Percentiles rank a stretch among this genome's conserved stretches.
These are phyloP conservation scores for Podospora pseudoanserina DNA, from an alignment of 495 filamentous ascomycete species.

Conservation along the genomic window DNA sequence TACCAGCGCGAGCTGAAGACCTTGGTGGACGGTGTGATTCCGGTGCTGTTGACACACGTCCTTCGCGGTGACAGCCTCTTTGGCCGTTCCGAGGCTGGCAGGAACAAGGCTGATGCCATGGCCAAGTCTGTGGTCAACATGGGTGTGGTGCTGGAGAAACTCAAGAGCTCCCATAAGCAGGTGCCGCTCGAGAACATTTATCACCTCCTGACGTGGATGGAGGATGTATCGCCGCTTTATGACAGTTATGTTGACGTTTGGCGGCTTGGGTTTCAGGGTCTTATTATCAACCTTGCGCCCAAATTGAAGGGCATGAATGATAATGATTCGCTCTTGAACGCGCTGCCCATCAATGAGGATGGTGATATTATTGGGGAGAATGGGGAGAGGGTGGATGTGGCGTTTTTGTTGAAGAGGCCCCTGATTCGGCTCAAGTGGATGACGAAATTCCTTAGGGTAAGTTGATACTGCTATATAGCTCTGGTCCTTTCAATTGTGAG, in stretches of 20 bases:
- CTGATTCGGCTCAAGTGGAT: constrained; percentile 86
- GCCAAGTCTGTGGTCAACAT: constrained; percentile 91
- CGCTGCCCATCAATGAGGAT: constrained; percentile 69
- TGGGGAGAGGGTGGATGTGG: constrained; percentile 91
- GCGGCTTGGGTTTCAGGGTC: constrained; percentile 91
- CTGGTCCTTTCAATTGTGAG: background rate
- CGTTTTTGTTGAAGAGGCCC: constrained; percentile 84
- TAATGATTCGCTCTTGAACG: constrained; percentile 59
- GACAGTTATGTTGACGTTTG: constrained; percentile 84
- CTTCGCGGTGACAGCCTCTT: constrained; percentile 65
- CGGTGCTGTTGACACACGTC: constrained; percentile 83
- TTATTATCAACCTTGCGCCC: constrained; percentile 88
- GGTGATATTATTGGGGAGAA: constrained; percentile 73
- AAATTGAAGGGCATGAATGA: constrained; percentile 48
- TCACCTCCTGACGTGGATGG: constrained; percentile 74
- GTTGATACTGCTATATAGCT: constrained; percentile 9
- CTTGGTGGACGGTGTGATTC: constrained; percentile 92
- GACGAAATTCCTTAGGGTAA: constrained; percentile 73
- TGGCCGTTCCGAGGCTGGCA: constrained; percentile 58
- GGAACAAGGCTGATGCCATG: constrained; percentile 42
- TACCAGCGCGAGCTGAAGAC: constrained; percentile 92
- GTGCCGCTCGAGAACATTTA: constrained; percentile 69
- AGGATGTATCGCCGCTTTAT: constrained; percentile 71
- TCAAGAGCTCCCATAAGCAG: constrained; percentile 73
- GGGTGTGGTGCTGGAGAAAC: constrained; percentile 81